Percentiles rank a stretch among this genome's conserved stretches.
Conservation (phyloP, 495 filamentous ascomycete genomes). For the Trichoderma orchidacearum region DNA sequence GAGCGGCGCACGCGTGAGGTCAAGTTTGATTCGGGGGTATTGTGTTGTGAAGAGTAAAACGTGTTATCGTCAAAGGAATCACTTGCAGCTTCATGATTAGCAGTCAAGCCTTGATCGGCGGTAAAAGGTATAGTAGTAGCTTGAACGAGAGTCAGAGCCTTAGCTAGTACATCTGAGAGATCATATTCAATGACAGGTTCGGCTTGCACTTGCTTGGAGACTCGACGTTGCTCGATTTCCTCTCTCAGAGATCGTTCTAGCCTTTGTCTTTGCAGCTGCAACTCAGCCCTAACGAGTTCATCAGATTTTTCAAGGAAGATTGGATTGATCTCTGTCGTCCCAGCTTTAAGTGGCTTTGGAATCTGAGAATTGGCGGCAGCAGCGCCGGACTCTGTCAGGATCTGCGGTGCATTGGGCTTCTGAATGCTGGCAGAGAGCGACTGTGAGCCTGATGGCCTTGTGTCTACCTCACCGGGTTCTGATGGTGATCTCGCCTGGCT, state of each 20-base stretch:
- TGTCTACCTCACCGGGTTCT: not conserved
- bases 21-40: constrained; percentile 30
- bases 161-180: constrained; percentile 56
- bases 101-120: constrained; percentile 35
- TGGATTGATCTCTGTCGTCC: constrained; percentile 51
- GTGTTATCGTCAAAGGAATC: constrained; percentile 86
- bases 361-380: not conserved
- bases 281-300: constrained; percentile 67
- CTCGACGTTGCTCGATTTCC: constrained; percentile 54
- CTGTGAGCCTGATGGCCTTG: not conserved
- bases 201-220: constrained; percentile 37
- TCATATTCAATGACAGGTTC: constrained; percentile 61
- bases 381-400: not conserved
- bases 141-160: constrained; percentile 56
- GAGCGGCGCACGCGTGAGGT: constrained; percentile 25
- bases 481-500: constrained; percentile 3
- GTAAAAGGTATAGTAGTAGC: constrained; percentile 33
- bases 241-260: constrained; percentile 67
- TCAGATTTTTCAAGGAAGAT: constrained; percentile 77
- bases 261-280: constrained; percentile 64
- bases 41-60: constrained; percentile 79
- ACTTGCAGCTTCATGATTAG: constrained; percentile 45
- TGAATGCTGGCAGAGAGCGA: not conserved
- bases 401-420: not conserved
- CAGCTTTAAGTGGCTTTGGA: constrained; percentile 17